phyloP scores from a whole-genome alignment of 306 rosid species.

The Gillenia trifoliata region DNA sequence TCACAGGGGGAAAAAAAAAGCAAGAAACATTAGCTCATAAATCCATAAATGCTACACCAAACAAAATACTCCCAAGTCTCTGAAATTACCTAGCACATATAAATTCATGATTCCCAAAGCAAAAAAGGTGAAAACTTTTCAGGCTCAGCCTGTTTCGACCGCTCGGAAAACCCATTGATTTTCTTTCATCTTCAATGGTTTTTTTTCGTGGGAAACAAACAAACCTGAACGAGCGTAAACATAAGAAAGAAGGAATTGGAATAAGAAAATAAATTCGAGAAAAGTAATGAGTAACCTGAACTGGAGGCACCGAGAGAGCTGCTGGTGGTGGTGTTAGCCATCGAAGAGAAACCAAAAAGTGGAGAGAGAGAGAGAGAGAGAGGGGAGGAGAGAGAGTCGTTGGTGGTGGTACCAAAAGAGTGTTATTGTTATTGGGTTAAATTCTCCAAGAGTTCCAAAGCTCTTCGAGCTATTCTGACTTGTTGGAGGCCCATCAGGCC shows the following conservation, averaged over 20 bases:
- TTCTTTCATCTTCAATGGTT: background rate
- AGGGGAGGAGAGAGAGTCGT: too few species aligned
- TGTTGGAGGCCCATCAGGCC: background rate
- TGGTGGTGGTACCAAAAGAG: background rate
- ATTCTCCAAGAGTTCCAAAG: background rate
- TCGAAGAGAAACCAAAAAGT: background rate
- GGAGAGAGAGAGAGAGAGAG: too few species aligned
- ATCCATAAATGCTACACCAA: background rate
- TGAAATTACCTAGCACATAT: background rate
- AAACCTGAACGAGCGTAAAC: background rate
- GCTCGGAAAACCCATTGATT: background rate
- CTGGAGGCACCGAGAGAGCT: slow-evolving; percentile 16
- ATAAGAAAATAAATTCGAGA: background rate
- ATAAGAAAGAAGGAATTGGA: background rate
- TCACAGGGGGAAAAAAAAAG: background rate
- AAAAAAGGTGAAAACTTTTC: background rate
- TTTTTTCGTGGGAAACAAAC: background rate
- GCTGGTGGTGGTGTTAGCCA: slow-evolving; percentile 13
- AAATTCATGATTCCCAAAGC: background rate
- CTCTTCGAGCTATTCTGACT: background rate
- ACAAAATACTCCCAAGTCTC: background rate
- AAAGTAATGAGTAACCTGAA: slow-evolving; percentile 13
- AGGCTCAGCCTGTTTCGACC: background rate
- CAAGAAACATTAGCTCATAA: background rate
- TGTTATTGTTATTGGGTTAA: background rate